phyloP scores from a whole-genome alignment of 2,329 filamentous ascomycete genomes.

The Mycosphaerella sp. region DNA sequence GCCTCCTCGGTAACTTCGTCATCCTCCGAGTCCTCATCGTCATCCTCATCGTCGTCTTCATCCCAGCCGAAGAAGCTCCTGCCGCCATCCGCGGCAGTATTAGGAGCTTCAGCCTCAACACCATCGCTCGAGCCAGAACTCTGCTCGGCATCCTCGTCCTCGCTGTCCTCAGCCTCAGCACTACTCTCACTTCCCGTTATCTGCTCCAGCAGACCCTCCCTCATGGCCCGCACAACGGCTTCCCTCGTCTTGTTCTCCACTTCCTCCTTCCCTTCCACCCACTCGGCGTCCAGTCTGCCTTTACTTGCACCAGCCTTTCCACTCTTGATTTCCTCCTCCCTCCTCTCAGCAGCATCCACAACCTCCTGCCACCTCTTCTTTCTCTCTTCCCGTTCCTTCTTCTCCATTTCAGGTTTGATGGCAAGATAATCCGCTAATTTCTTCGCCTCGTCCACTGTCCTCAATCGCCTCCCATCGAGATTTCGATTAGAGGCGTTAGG shows the following conservation, averaged over 20 bases:
- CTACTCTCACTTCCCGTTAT: constrained; percentile 37
- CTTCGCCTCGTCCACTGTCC: constrained; percentile 93
- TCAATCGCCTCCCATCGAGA: constrained; percentile 78
- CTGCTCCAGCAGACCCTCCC: constrained; percentile 50
- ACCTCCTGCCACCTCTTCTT: constrained; percentile 82
- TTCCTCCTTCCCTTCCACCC: constrained; percentile 93
- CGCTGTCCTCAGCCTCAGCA: constrained; percentile 32
- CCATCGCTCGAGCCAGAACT: constrained; percentile 29
- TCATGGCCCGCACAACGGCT: constrained; percentile 65
- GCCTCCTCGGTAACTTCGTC: constrained; percentile 34
- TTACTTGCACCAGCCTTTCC: constrained; percentile 56
- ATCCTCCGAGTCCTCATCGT: constrained; percentile 33
- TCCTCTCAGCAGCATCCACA: constrained; percentile 73
- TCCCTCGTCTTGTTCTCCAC: constrained; percentile 74
- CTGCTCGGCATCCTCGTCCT: constrained; percentile 28
- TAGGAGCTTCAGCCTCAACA: constrained; percentile 34
- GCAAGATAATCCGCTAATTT: constrained; percentile 89
- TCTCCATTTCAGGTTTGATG: constrained; percentile 95
- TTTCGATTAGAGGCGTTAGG: constrained; percentile 82
- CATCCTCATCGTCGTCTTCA: constrained; percentile 49
- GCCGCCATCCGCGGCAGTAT: constrained; percentile 25
- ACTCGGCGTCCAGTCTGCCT: constrained; percentile 70
- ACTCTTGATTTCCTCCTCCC: constrained; percentile 73
- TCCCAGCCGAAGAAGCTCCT: constrained; percentile 67
- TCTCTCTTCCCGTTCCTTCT: constrained; percentile 81